Conservation (phyloP, 495 filamentous ascomycete genomes). For the Penicillium crystallinum region DNA sequence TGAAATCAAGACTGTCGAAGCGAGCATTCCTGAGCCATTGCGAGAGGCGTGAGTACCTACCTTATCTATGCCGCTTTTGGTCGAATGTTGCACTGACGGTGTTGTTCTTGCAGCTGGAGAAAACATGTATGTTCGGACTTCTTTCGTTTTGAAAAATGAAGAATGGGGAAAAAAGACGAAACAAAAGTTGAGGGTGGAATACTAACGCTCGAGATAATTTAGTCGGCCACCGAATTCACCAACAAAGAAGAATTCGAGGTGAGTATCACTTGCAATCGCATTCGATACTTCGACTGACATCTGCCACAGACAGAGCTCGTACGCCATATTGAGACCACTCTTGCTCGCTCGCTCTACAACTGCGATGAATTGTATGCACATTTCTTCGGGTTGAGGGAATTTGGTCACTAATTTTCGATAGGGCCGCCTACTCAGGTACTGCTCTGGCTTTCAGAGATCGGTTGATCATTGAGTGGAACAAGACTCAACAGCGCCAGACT, state of each 20-base stretch:
- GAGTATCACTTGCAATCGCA: background rate
- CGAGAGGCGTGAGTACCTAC: constrained; percentile 61
- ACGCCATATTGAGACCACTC: constrained; percentile 90
- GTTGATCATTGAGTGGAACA: constrained; percentile 93
- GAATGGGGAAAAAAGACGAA: background rate
- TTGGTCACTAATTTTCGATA: constrained; percentile 19
- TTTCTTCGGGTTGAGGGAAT: no score
- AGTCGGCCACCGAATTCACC: constrained; percentile 65
- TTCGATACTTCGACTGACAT: constrained; percentile 1
- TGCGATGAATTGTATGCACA: constrained; percentile 75
- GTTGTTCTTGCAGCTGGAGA: constrained; percentile 56
- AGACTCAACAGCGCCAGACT: constrained; percentile 93
- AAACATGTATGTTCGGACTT: constrained; percentile 54
- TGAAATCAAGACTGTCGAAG: constrained; percentile 93
- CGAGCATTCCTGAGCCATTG: constrained; percentile 79
- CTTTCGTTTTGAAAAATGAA: no score
- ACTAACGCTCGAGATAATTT: background rate
- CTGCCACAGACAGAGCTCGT: constrained; percentile 66
- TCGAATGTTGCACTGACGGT: constrained; percentile 11
- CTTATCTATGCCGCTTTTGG: background rate
- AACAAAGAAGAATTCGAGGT: constrained; percentile 71
- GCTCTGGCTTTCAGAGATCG: constrained; percentile 89
- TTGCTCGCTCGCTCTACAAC: constrained; percentile 95
- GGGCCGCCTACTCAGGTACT: constrained; percentile 85
- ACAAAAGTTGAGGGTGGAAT: background rate